phyloP scores from a whole-genome alignment of 352 stramenopile species.

The Blastocystis sp. region DNA sequence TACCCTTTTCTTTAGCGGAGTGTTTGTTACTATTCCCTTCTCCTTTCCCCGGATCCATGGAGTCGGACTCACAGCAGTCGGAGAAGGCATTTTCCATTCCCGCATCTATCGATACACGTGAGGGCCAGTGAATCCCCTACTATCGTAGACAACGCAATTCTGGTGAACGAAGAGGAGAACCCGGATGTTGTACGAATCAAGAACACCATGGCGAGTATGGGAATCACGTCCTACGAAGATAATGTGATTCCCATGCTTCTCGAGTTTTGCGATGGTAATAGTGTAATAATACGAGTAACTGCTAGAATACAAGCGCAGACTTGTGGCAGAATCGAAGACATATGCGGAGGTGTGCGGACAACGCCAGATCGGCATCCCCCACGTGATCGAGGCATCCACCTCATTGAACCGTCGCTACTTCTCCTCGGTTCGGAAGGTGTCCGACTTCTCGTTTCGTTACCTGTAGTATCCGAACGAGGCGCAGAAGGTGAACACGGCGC shows the following conservation, averaged over 20 bases:
- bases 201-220: background rate
- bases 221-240: conserved; percentile 51
- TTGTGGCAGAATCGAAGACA: conserved; percentile 39
- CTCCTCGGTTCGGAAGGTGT: background rate
- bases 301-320: conserved; percentile 32
- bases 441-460: background rate
- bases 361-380: background rate
- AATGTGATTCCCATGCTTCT: conserved; percentile 64
- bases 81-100: background rate
- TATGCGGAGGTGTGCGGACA: conserved; percentile 39
- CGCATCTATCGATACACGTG: background rate
- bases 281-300: background rate
- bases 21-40: conserved; percentile 24
- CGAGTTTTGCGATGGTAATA: conserved; percentile 33
- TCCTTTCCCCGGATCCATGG: background rate
- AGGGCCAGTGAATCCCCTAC: background rate
- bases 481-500: background rate
- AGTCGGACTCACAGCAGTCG: background rate
- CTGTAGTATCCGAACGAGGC: conserved; percentile 27
- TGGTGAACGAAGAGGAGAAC: conserved; percentile 45
- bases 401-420: conserved; percentile 37
- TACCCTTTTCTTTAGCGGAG: conserved; percentile 1
- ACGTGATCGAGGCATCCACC: conserved; percentile 15
- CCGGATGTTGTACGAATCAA: conserved; percentile 11
- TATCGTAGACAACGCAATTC: conserved; percentile 34